Percentiles rank a stretch among this genome's conserved stretches.
Conservation (phyloP, 257 asterid species). For the Petunia axillaris region DNA sequence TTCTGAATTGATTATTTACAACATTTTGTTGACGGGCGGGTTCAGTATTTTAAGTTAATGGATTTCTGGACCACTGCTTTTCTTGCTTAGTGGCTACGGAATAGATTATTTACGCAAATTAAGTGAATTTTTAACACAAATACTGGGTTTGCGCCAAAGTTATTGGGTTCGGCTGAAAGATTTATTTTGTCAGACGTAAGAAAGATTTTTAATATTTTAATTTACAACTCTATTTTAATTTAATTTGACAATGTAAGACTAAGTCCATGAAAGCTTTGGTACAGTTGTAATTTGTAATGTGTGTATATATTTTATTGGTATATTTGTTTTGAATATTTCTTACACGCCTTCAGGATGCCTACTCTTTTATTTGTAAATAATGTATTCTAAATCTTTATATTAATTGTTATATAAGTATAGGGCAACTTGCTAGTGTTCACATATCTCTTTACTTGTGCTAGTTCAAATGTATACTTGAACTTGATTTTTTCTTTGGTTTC, state of each 20-base stretch:
- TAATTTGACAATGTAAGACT: conserved; percentile 19
- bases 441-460: conserved; percentile 18
- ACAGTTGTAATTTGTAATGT: conserved; percentile 52
- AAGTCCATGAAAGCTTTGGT: conserved; percentile 37
- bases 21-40: too few relatives aligned
- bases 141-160: background rate
- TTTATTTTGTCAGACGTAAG: background rate
- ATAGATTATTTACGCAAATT: too few relatives aligned
- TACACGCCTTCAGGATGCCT: conserved; percentile 64
- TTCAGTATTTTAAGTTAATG: too few relatives aligned
- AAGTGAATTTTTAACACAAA: too few relatives aligned
- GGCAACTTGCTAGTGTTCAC: conserved; percentile 35
- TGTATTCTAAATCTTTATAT: background rate
- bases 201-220: background rate
- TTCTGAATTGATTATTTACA: too few relatives aligned
- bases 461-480: conserved; percentile 29
- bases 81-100: too few relatives aligned
- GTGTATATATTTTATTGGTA: conserved; percentile 11
- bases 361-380: conserved; percentile 34
- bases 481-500: conserved; percentile 27
- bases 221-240: background rate
- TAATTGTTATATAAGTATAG: conserved; percentile 30
- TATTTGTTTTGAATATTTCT: conserved; percentile 53
- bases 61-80: too few relatives aligned
- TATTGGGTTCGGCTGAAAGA: too few relatives aligned